Conservation (phyloP, 352 stramenopile species). For the Pythium grandisporangium region DNA sequence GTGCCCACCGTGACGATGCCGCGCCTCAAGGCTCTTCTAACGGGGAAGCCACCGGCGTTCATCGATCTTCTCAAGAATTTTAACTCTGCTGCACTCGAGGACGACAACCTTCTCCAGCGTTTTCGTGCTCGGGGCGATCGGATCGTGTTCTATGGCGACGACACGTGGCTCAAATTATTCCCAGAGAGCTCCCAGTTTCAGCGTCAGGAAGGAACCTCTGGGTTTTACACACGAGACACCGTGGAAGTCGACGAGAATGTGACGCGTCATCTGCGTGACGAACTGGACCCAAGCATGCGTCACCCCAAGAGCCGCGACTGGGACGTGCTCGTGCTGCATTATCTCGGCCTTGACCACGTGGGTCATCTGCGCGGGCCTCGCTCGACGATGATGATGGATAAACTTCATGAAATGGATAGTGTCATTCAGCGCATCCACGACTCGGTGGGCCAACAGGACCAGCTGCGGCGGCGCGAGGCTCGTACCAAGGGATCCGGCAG, state of each 20-base stretch:
- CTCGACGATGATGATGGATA: constrained; percentile 67
- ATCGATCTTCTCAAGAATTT: constrained; percentile 90
- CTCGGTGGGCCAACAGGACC: constrained; percentile 54
- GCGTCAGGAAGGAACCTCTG: constrained; percentile 70
- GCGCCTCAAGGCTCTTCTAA: constrained; percentile 79
- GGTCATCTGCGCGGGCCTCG: constrained; percentile 74
- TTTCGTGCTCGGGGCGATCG: constrained; percentile 32
- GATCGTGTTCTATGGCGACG: constrained; percentile 85
- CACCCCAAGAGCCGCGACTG: constrained; percentile 62
- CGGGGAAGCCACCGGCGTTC: constrained; percentile 77
- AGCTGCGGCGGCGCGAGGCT: constrained; percentile 7
- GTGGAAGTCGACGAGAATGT: constrained; percentile 84
- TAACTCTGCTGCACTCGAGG: constrained; percentile 70
- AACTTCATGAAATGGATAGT: constrained; percentile 79
- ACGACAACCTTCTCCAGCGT: constrained; percentile 64
- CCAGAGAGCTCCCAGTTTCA: constrained; percentile 55
- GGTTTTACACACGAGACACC: constrained; percentile 85
- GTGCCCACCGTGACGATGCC: constrained; percentile 87
- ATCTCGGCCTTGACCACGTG: constrained; percentile 82
- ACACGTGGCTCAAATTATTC: constrained; percentile 88
- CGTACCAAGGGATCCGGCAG: constrained; percentile 1
- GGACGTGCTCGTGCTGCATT: constrained; percentile 83
- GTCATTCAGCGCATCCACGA: constrained; percentile 50
- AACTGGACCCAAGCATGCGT: constrained; percentile 68
- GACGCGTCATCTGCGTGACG: constrained; percentile 72